Conservation (phyloP, 2,329 filamentous ascomycete genomes). For the Sporothrix globosa region DNA sequence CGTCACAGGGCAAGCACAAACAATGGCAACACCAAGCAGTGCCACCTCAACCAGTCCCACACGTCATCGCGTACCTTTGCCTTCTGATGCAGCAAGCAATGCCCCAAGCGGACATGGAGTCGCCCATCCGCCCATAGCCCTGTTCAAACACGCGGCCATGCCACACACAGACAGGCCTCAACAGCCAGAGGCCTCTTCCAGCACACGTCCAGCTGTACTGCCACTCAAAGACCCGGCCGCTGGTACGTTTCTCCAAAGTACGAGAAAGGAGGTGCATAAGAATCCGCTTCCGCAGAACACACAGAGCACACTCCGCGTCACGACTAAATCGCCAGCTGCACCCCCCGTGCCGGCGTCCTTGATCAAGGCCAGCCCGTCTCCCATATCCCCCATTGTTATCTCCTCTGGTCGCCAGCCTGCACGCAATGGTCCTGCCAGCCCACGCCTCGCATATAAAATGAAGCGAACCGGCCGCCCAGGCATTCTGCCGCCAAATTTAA, state of each 20-base stretch:
- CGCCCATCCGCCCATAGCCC: background rate
- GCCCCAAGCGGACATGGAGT: background rate
- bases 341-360: background rate
- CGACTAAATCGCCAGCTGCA: background rate
- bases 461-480: constrained; percentile 35
- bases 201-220: background rate
- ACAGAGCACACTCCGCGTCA: too few relatives aligned
- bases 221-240: background rate
- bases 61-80: background rate
- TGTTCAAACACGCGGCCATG: background rate
- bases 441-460: constrained; percentile 35
- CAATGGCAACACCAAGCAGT: background rate
- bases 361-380: background rate
- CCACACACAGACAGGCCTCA: too few relatives aligned
- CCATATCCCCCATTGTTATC: too few relatives aligned
- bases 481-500: background rate
- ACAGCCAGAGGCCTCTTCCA: background rate
- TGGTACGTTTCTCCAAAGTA: too few relatives aligned
- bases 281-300: too few relatives aligned
- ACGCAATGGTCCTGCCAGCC: background rate
- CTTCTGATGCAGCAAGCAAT: background rate
- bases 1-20: background rate
- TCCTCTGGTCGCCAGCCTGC: too few relatives aligned
- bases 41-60: background rate
- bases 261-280: too few relatives aligned